These are phyloP conservation scores for Mycena capillaripes DNA, from an alignment of 768 basidiomycete species.

Conservation along the genomic window DNA sequence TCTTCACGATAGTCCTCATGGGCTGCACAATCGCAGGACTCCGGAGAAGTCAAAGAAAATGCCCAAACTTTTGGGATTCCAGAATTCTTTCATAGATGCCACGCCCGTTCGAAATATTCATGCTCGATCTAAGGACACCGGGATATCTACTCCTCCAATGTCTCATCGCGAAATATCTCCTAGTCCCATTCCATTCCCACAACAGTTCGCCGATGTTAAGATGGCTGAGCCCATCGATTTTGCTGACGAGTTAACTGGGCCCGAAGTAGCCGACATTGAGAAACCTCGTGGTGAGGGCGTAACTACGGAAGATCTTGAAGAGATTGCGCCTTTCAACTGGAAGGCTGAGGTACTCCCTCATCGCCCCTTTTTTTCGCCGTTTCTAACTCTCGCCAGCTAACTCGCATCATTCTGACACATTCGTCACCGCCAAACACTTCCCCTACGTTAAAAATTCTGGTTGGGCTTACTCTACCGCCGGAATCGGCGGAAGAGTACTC, in stretches of 20 bases:
- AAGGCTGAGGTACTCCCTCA: slow-evolving; percentile 63
- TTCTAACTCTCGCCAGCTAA: slow-evolving; percentile 58
- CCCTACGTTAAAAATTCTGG: slow-evolving; percentile 67
- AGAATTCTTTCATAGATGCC: slow-evolving; percentile 64
- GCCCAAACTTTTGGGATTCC: slow-evolving; percentile 63
- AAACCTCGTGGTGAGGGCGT: slow-evolving; percentile 39
- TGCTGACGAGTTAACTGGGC: slow-evolving; percentile 15
- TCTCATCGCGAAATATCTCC: slow-evolving; percentile 35
- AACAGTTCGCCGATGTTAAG: slow-evolving; percentile 33
- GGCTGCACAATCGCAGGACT: slow-evolving; percentile 43
- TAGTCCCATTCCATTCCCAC: slow-evolving; percentile 37
- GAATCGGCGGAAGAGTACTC: slow-evolving; percentile 53
- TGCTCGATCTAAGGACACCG: slow-evolving; percentile 30
- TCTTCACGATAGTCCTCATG: slow-evolving; percentile 39
- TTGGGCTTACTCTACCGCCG: slow-evolving; percentile 51
- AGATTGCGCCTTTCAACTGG: slow-evolving; percentile 63
- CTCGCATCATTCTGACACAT: slow-evolving; percentile 74
- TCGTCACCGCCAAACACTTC: slow-evolving; percentile 51
- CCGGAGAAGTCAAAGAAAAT: slow-evolving; percentile 51
- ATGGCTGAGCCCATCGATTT: slow-evolving; percentile 37
- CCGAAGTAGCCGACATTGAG: neutral
- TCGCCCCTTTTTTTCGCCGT: neutral
- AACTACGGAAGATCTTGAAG: slow-evolving; percentile 48
- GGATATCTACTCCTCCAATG: neutral
- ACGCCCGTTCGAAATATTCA: slow-evolving; percentile 50